Percentiles rank a stretch among this genome's conserved stretches.
Evolutionary conservation across 169 alveolate species (phyloP).

Genomic region (Babesia ovis): DNA sequence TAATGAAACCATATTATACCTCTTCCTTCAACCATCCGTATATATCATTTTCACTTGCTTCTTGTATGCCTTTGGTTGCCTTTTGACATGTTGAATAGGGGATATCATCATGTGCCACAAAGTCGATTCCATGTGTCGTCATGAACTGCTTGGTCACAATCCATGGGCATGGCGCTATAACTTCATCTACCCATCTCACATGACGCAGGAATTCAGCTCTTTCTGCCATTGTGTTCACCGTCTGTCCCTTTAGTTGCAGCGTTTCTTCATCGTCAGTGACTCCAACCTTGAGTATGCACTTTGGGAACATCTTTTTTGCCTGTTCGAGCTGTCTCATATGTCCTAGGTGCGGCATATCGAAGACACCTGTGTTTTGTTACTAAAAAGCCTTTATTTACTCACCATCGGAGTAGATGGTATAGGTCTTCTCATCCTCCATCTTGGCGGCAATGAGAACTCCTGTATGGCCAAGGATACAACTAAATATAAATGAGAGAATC

Average conservation of each 20-base stretch:
- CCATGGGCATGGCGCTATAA: slow-evolving; percentile 97
- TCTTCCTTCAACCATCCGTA: slow-evolving; percentile 89
- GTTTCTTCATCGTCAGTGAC: slow-evolving; percentile 96
- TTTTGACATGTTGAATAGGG: slow-evolving; percentile 86
- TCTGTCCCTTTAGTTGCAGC: slow-evolving; percentile 89
- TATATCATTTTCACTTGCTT: slow-evolving; percentile 83
- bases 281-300: slow-evolving; percentile 92
- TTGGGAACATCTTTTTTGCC: slow-evolving; percentile 92
- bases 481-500: not conserved
- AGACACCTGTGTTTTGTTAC: slow-evolving; percentile 83
- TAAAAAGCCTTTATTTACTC: not conserved
- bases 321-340: slow-evolving; percentile 95
- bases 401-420: slow-evolving; percentile 70
- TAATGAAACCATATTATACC: slow-evolving; percentile 29
- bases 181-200: slow-evolving; percentile 96
- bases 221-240: slow-evolving; percentile 92
- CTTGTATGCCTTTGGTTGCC: slow-evolving; percentile 62
- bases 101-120: slow-evolving; percentile 93
- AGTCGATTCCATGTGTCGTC: slow-evolving; percentile 88
- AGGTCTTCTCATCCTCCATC: slow-evolving; percentile 44
- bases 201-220: slow-evolving; percentile 92
- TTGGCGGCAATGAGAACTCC: not conserved
- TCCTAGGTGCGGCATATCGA: slow-evolving; percentile 95
- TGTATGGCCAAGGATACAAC: not conserved
- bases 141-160: slow-evolving; percentile 87